Conservation (phyloP, 345 rosid genomes). For the Dovyalis caffra region DNA sequence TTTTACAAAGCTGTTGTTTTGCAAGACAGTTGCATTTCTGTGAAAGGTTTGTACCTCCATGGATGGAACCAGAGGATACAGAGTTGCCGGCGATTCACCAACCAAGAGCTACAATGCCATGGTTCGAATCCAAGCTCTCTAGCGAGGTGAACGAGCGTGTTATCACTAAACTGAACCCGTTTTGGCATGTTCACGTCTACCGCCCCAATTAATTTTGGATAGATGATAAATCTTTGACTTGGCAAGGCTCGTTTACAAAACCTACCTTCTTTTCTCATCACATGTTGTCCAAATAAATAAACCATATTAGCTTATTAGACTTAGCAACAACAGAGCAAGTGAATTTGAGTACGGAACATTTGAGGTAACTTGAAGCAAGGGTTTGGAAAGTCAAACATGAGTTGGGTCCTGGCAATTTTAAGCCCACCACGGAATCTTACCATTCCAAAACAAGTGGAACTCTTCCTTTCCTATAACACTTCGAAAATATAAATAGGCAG, state of each 20-base stretch:
- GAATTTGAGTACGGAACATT: too few species aligned
- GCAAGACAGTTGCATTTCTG: neutral
- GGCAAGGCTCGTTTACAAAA: neutral
- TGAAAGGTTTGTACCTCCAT: neutral
- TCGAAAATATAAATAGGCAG: neutral
- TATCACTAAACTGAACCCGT: neutral
- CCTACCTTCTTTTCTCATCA: too few species aligned
- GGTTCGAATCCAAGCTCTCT: neutral
- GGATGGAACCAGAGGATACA: neutral
- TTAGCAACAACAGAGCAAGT: too few species aligned
- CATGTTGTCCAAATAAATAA: too few species aligned
- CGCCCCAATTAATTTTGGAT: too few species aligned
- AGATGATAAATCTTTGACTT: too few species aligned
- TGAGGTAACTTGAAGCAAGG: too few species aligned
- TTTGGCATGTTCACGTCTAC: neutral
- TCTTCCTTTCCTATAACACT: neutral
- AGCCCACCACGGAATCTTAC: neutral
- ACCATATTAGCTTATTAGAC: too few species aligned
- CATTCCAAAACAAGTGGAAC: neutral
- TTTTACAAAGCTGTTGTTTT: neutral
- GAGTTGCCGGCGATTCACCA: neutral
- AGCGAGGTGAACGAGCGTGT: neutral
- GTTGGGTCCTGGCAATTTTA: too few species aligned
- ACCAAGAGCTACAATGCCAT: neutral
- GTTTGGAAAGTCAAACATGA: too few species aligned